A percentile compares a stretch with the other conserved stretches of the same genome.
phyloP scores from a whole-genome alignment of 371 early-diverging fungal species.

The Mortierella sp. region DNA sequence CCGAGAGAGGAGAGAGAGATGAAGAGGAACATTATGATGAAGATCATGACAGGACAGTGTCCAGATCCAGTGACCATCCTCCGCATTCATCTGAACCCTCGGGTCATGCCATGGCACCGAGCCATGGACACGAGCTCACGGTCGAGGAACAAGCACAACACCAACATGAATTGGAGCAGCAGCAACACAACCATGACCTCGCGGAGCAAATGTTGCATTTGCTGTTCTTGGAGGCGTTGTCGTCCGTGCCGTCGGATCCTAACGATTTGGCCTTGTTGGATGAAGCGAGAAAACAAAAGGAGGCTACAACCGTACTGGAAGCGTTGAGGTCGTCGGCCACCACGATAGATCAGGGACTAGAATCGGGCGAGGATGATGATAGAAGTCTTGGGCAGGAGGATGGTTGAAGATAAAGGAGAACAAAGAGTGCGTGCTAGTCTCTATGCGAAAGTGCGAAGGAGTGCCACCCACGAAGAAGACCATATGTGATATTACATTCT shows the following conservation, averaged over 20 bases:
- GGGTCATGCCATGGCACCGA: not conserved
- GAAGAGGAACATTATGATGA: too few species aligned
- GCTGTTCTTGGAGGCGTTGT: constrained; percentile 21
- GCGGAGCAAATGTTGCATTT: constrained; percentile 46
- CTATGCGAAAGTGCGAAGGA: too few species aligned
- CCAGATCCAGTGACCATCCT: too few species aligned
- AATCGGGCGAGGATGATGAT: constrained; percentile 25
- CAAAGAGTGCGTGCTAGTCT: too few species aligned
- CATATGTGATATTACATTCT: too few species aligned
- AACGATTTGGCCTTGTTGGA: constrained; percentile 1
- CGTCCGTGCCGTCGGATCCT: constrained; percentile 8
- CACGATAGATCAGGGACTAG: not conserved
- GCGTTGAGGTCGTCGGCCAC: constrained; percentile 14
- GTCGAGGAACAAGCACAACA: constrained; percentile 20
- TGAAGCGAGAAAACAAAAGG: constrained; percentile 11
- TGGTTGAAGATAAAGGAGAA: too few species aligned
- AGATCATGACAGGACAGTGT: too few species aligned
- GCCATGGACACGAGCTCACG: constrained; percentile 5
- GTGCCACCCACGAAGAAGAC: too few species aligned
- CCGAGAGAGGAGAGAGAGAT: not conserved
- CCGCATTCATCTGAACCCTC: not conserved
- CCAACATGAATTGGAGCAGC: constrained; percentile 36
- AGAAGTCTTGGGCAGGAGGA: too few species aligned
- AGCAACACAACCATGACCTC: constrained; percentile 39
- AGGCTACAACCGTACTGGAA: constrained; percentile 21